phyloP scores from a whole-genome alignment of 805 yeast genomes.

The Torulaspora gathmanii region DNA sequence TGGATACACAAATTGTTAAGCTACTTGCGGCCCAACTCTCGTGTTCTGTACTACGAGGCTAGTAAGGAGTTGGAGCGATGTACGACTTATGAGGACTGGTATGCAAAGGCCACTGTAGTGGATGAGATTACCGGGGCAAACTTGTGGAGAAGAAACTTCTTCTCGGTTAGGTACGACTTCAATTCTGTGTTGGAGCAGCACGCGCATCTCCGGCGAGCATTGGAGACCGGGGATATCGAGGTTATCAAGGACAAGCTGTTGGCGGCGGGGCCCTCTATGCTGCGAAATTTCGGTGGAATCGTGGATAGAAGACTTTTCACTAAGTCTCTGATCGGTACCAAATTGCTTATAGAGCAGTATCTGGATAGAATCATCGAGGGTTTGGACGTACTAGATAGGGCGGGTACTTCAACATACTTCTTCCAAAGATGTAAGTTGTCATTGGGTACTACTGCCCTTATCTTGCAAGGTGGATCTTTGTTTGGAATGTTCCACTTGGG shows the following conservation, averaged over 20 bases:
- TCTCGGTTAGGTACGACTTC: conserved; percentile 78
- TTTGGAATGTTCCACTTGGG: conserved; percentile 95
- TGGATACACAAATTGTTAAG: conserved; percentile 35
- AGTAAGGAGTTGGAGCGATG: conserved; percentile 49
- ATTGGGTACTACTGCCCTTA: conserved; percentile 83
- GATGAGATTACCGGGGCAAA: conserved; percentile 52
- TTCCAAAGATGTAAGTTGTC: conserved; percentile 81
- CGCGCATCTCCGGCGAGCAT: conserved; percentile 55
- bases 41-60: conserved; percentile 38
- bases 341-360: conserved; percentile 65
- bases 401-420: conserved; percentile 62
- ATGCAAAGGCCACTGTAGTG: conserved; percentile 44
- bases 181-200: conserved; percentile 71
- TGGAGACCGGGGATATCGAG: conserved; percentile 50
- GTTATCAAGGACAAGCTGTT: conserved; percentile 62
- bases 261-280: conserved; percentile 58
- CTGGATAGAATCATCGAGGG: conserved; percentile 73
- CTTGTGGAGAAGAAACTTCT: conserved; percentile 77
- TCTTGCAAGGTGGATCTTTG: conserved; percentile 90
- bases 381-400: conserved; percentile 50
- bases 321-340: conserved; percentile 83
- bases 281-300: conserved; percentile 89
- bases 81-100: conserved; percentile 68
- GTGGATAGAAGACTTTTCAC: conserved; percentile 73
- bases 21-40: conserved; percentile 31